Percentiles rank a stretch among this genome's conserved stretches.
Conservation (phyloP, 2,329 filamentous ascomycete genomes). For the Dactylellina drechsleri region DNA sequence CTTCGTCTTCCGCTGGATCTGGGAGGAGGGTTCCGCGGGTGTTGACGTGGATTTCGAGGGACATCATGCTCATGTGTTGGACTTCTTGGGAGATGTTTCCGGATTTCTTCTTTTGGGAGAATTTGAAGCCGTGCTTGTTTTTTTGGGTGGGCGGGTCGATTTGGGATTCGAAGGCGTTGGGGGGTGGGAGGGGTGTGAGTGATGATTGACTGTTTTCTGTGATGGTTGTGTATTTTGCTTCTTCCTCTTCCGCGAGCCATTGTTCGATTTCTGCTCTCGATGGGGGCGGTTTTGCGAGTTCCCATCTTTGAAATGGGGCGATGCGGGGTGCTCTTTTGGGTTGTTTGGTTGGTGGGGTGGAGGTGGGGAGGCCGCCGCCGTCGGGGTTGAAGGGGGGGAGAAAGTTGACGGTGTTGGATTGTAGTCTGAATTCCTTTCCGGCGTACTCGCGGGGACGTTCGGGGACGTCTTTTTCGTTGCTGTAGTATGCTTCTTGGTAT, state of each 20-base stretch:
- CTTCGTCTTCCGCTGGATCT: slow-evolving; percentile 88
- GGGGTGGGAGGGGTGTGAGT: slow-evolving; percentile 15
- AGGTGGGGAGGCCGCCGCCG: slow-evolving; percentile 61
- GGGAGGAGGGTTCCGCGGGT: slow-evolving; percentile 82
- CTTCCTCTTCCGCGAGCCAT: slow-evolving; percentile 70
- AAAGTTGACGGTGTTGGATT: slow-evolving; percentile 79
- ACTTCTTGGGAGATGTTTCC: slow-evolving; percentile 83
- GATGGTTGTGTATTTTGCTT: slow-evolving; percentile 57
- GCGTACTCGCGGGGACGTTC: slow-evolving; percentile 82
- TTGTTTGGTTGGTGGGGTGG: slow-evolving; percentile 65
- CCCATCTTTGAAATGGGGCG: slow-evolving; percentile 78
- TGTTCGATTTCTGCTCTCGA: slow-evolving; percentile 73
- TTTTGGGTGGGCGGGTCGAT: slow-evolving; percentile 88
- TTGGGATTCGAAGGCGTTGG: slow-evolving; percentile 73
- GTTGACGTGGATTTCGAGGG: slow-evolving; percentile 90
- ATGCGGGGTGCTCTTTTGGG: slow-evolving; percentile 63
- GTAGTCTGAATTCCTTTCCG: slow-evolving; percentile 82
- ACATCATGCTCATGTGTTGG: slow-evolving; percentile 97
- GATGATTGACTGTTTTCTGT: slow-evolving; percentile 28
- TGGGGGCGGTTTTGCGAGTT: slow-evolving; percentile 77
- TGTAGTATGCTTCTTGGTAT: slow-evolving; percentile 87
- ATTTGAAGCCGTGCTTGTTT: slow-evolving; percentile 84
- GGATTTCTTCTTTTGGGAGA: slow-evolving; percentile 78
- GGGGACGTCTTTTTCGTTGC: slow-evolving; percentile 83
- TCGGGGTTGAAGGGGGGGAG: slow-evolving; percentile 79